Percentiles rank a stretch among this genome's conserved stretches.
Conservation (phyloP, 1,284 basidiomycete genomes). For the Microbotryomycetes sp. region DNA sequence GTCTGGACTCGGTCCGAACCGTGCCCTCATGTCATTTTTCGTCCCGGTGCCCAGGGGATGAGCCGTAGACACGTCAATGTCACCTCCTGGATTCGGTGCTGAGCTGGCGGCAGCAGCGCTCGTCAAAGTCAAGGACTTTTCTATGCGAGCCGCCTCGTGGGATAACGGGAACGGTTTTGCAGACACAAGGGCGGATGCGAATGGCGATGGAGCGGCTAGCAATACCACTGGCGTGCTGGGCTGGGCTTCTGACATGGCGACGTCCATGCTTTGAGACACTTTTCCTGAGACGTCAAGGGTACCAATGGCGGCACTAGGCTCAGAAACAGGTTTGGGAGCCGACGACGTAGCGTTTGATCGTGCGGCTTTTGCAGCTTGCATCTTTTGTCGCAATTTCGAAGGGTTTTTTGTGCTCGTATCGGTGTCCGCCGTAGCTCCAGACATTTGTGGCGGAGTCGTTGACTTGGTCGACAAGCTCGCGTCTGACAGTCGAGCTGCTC, state of each 20-base stretch:
- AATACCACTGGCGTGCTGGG: too few relatives aligned
- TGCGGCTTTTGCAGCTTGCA: conserved; percentile 36
- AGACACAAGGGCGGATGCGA: neutral
- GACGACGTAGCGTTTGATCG: conserved; percentile 16
- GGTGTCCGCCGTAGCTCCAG: conserved; percentile 51
- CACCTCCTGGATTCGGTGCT: too few relatives aligned
- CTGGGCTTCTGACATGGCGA: too few relatives aligned
- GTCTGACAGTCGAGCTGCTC: conserved; percentile 46
- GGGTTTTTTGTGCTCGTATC: conserved; percentile 42
- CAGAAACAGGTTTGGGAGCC: too few relatives aligned
- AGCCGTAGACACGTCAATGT: too few relatives aligned
- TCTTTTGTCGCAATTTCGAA: conserved; percentile 51
- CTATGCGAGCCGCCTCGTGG: neutral
- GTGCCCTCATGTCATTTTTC: conserved; percentile 44
- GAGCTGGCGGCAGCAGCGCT: neutral
- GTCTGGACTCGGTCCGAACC: conserved; percentile 78
- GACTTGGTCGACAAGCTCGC: neutral
- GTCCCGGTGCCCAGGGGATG: neutral
- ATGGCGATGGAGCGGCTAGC: neutral
- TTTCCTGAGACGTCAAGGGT: too few relatives aligned
- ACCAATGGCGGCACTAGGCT: neutral
- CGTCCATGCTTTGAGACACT: too few relatives aligned
- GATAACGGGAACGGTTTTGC: neutral
- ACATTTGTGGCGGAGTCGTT: conserved; percentile 55
- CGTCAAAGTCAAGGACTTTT: neutral